These are phyloP conservation scores for Colletotrichum sp. DNA, from an alignment of 2,329 filamentous ascomycete species.

Conservation along the genomic window DNA sequence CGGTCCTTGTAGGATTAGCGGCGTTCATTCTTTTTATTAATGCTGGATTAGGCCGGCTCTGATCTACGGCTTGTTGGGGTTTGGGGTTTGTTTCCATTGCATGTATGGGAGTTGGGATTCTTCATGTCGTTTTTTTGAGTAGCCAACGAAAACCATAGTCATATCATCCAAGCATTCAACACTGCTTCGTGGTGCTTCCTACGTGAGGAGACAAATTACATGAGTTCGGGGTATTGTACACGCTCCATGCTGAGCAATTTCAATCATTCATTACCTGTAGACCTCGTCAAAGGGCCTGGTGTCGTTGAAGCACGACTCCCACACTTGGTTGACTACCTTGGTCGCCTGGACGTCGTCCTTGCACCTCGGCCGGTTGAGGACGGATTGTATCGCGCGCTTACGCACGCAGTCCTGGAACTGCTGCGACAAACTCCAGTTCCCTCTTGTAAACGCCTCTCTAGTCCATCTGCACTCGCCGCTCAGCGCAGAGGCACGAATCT, in stretches of 20 bases:
- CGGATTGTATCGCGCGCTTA: conserved; percentile 77
- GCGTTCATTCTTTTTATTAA: conserved; percentile 17
- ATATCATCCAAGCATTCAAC: conserved; percentile 6
- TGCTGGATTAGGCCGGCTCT: conserved; percentile 20
- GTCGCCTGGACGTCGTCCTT: conserved; percentile 86
- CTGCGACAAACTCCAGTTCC: conserved; percentile 87
- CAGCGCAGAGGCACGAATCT: conserved; percentile 92
- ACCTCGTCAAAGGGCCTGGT: conserved; percentile 97
- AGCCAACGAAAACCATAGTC: conserved; percentile 7
- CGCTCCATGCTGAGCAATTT: not conserved
- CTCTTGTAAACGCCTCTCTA: conserved; percentile 82
- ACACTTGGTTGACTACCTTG: conserved; percentile 95
- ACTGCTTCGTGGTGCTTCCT: not conserved
- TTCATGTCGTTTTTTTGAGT: conserved; percentile 12
- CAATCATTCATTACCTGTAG: conserved; percentile 66
- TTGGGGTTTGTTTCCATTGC: conserved; percentile 24
- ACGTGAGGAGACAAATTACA: conserved; percentile 4
- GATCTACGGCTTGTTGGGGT: conserved; percentile 20
- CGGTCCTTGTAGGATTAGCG: conserved; percentile 22
- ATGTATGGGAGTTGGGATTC: conserved; percentile 28
- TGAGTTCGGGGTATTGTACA: conserved; percentile 26
- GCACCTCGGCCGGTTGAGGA: conserved; percentile 79
- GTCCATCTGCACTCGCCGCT: conserved; percentile 94
- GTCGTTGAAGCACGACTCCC: conserved; percentile 95
- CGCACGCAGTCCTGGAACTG: conserved; percentile 95